Percentiles rank a stretch among this genome's conserved stretches.
Evolutionary conservation across 1,284 basidiomycete genomes (phyloP).

Genomic region (Athelia psychrophila): DNA sequence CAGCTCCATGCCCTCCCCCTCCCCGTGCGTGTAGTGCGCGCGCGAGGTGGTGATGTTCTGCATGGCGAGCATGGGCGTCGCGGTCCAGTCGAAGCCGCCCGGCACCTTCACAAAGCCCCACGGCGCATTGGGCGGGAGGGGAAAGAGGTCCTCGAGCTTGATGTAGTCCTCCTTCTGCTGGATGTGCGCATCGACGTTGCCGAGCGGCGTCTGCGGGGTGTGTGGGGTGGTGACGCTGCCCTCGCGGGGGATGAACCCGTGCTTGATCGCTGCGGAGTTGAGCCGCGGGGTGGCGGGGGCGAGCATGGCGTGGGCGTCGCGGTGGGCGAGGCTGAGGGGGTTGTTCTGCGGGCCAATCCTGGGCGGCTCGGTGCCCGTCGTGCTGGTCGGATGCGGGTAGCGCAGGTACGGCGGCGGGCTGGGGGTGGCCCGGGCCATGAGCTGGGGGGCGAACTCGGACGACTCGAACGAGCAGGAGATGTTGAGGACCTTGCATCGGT

Average conservation of each 20-base stretch:
- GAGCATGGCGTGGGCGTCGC: neutral
- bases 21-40: conserved; percentile 15
- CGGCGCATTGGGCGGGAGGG: conserved; percentile 17
- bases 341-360: neutral
- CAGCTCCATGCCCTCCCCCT: conserved; percentile 2
- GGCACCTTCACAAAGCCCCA: conserved; percentile 33
- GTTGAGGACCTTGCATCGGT: conserved; percentile 26
- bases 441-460: conserved; percentile 15
- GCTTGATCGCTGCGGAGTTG: neutral
- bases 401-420: conserved; percentile 1
- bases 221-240: neutral
- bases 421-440: neutral
- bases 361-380: neutral
- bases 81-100: conserved; percentile 34
- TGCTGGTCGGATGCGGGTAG: conserved; percentile 5
- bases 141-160: conserved; percentile 12
- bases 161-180: conserved; percentile 6
- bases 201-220: neutral
- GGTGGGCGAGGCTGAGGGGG: conserved; percentile 4
- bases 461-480: conserved; percentile 24
- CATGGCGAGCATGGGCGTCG: conserved; percentile 39
- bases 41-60: conserved; percentile 25
- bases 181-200: conserved; percentile 1
- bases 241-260: neutral
- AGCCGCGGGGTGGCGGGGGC: conserved; percentile 4